Evolutionary conservation across 495 filamentous ascomycete genomes (phyloP), one percentile per base, ranked within the genome.

Genomic region (Extremus antarcticus): DNA sequence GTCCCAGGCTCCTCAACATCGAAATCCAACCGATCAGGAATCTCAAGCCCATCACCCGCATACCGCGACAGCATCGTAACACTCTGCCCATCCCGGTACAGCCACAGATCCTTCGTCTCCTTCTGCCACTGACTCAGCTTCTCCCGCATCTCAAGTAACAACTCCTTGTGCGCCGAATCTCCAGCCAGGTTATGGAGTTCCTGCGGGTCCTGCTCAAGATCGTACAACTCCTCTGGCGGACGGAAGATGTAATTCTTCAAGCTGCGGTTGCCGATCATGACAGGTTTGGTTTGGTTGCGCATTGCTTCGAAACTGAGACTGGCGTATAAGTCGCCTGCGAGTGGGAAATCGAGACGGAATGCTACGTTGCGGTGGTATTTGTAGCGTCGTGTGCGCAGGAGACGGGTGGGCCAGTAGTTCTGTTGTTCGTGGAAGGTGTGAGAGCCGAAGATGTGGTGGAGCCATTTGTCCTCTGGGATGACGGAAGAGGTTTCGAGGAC

Each of bases 341-440:
- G 73, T 20, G 73, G 73, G 54, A 76, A 76, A 47, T 75, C 71
- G 2, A 76, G 66, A 16, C 66, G 48, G 65, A 67, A 74, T 2
- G 70, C 71, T 16, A 75, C 65, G 50, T 76, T 75, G 35, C 73
- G 68, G 53, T 76, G 73, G 49, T 76, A 76, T 45, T 76, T 76
- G 60, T 67, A 73, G 13, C 61, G 52, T 1, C 55, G 57, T 2
- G 63, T 72, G 15, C 73, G 73, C 25, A 75, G 55, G 61, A 70
- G 66, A 17, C 73, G 67, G 1, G 73, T 76, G 2, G 73, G 73
- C 62, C 65, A 76, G 59, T 75, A 76, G 47, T 75, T 74, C 23
- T 68, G 71, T 9, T 73, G 55, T 61, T 76, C 73, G 47, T 76
- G 73, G 61, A 76, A 75, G n/a, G 73, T 75, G 57, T 76, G 73